These are phyloP conservation scores for Lanmaoa rubissima DNA, from an alignment of 768 basidiomycete species.

Conservation along the genomic window DNA sequence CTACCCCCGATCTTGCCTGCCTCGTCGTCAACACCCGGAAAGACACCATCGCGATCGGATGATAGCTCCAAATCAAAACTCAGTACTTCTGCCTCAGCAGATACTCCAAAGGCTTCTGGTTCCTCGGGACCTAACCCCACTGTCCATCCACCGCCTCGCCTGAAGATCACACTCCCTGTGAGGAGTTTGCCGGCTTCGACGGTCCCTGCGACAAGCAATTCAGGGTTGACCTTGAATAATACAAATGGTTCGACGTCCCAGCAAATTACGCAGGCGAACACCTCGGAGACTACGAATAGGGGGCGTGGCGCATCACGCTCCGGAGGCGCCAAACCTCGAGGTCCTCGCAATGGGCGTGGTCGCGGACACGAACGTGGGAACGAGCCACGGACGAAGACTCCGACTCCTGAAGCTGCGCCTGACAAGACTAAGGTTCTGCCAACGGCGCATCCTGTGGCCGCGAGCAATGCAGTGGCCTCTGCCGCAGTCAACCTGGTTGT, in stretches of 20 bases:
- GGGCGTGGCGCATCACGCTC: not conserved
- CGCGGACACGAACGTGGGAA: not conserved
- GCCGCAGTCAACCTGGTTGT: not conserved
- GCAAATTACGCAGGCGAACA: not conserved
- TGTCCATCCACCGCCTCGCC: not conserved
- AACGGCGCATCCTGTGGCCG: no score
- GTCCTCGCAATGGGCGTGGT: not conserved
- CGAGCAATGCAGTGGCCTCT: not conserved
- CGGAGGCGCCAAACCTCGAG: not conserved
- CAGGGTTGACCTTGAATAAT: not conserved
- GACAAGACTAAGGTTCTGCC: not conserved
- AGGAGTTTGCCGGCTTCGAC: not conserved
- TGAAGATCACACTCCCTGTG: conserved; percentile 6
- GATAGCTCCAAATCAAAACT: not conserved
- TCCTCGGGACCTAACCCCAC: not conserved
- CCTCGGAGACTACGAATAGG: not conserved
- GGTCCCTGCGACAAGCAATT: not conserved
- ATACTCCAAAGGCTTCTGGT: not conserved
- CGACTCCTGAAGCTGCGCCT: not conserved
- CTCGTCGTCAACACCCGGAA: not conserved
- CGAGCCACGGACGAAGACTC: not conserved
- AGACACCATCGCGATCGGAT: not conserved
- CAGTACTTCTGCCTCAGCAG: not conserved
- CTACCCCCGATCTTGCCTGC: not conserved
- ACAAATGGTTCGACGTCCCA: not conserved